Evolutionary conservation across 2,329 filamentous ascomycete genomes (phyloP).

Genomic region (Cyanodermella asteris): DNA sequence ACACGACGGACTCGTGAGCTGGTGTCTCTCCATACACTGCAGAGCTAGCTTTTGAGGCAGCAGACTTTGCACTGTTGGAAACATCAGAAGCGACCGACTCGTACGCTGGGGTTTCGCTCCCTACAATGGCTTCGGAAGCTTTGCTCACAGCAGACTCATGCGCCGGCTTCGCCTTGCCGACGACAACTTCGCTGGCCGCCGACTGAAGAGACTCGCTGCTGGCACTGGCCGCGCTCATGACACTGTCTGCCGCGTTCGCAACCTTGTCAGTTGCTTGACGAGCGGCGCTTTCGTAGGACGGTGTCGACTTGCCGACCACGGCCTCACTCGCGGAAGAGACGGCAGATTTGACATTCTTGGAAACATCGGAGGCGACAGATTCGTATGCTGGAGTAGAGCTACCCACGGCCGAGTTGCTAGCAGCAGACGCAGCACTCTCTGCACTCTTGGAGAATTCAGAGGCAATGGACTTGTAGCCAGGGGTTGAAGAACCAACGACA

Average conservation of each 20-base stretch:
- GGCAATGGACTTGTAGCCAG: conserved; percentile 6
- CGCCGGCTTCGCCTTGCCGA: conserved; percentile 8
- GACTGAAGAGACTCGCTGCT: conserved; percentile 9
- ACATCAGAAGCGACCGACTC: conserved; percentile 33
- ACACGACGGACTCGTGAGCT: conserved; percentile 23
- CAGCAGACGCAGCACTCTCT: conserved; percentile 10
- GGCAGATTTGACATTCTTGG: conserved; percentile 23
- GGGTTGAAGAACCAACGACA: conserved; percentile 8
- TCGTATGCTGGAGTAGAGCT: conserved; percentile 9
- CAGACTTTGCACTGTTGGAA: conserved; percentile 39
- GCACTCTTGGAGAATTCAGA: conserved; percentile 7
- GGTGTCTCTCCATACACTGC: conserved; percentile 46
- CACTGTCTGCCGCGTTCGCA: conserved; percentile 15
- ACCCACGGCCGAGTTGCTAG: conserved; percentile 8
- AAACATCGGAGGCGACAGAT: conserved; percentile 22
- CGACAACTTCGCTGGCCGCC: conserved; percentile 7
- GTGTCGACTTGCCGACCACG: conserved; percentile 7
- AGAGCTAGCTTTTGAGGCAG: conserved; percentile 43
- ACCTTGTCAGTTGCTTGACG: conserved; percentile 13
- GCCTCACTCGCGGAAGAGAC: conserved; percentile 23
- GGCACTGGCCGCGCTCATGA: conserved; percentile 14
- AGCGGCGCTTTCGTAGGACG: conserved; percentile 12
- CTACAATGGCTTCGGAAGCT: conserved; percentile 16
- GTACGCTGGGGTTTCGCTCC: conserved; percentile 23
- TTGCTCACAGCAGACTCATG: conserved; percentile 6